These are phyloP conservation scores for Diaporthe sp. DNA, from an alignment of 2,329 filamentous ascomycete genomes.

Conservation along the genomic window DNA sequence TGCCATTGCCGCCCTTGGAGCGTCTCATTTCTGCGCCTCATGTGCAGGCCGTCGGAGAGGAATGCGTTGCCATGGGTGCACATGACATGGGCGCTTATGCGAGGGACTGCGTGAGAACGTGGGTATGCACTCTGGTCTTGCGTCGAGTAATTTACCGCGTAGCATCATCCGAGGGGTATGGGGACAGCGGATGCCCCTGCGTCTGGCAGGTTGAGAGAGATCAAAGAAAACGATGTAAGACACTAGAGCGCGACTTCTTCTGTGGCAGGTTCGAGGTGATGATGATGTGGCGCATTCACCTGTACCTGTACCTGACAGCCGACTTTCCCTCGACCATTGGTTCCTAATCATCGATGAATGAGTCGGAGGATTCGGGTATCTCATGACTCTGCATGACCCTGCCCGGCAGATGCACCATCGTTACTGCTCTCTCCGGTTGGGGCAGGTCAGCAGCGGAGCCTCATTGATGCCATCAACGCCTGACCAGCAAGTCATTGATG, in stretches of 20 bases:
- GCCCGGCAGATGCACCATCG: neutral
- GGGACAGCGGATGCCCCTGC: neutral
- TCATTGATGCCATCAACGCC: neutral
- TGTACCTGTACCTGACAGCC: neutral
- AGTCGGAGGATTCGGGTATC: neutral
- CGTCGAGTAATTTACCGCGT: too few species aligned
- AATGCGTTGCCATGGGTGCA: slow-evolving; percentile 13
- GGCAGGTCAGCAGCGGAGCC: slow-evolving; percentile 1
- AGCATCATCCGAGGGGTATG: neutral
- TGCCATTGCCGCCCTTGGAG: neutral
- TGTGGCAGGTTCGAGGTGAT: neutral
- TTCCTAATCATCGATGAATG: neutral
- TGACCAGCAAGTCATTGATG: slow-evolving; percentile 6
- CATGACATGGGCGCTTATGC: slow-evolving; percentile 28
- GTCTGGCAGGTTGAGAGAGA: neutral
- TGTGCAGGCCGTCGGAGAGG: neutral
- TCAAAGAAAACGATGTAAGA: neutral
- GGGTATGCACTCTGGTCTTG: neutral
- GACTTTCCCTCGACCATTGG: too few species aligned
- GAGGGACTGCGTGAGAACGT: neutral
- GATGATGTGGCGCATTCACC: neutral
- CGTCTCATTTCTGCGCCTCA: slow-evolving; percentile 9
- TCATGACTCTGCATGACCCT: neutral
- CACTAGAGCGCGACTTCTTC: neutral
- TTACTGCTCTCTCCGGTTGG: neutral